Conservation (phyloP, 306 rosid genomes). For the Begonia loranthoides region DNA sequence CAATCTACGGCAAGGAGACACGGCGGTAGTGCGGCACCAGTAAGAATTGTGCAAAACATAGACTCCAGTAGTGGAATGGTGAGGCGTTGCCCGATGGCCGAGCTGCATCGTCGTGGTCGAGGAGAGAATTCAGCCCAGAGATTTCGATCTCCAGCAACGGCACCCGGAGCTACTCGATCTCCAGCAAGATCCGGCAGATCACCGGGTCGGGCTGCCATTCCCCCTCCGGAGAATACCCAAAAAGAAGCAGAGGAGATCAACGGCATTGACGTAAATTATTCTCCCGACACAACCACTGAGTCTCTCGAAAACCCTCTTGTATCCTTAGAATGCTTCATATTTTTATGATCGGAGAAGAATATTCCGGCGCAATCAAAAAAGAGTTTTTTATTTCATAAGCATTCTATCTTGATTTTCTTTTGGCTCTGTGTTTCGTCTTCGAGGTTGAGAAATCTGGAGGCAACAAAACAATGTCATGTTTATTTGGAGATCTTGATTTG, state of each 20-base stretch:
- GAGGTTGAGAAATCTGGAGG: too few relatives aligned
- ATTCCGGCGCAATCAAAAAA: neutral
- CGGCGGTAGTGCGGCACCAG: constrained; percentile 25
- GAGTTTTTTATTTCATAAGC: too few relatives aligned
- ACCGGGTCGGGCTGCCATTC: constrained; percentile 26
- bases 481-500: too few relatives aligned
- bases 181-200: constrained; percentile 33
- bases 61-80: constrained; percentile 25
- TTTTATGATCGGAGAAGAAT: constrained; percentile 22
- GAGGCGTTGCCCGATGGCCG: constrained; percentile 21
- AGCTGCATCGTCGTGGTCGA: constrained; percentile 23
- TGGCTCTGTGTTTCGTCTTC: too few relatives aligned
- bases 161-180: constrained; percentile 24
- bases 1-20: constrained; percentile 32
- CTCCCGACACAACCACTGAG: constrained; percentile 18
- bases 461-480: too few relatives aligned
- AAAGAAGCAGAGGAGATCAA: constrained; percentile 21
- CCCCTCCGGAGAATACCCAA: constrained; percentile 16
- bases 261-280: constrained; percentile 21
- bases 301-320: constrained; percentile 80
- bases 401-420: too few relatives aligned
- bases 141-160: constrained; percentile 53
- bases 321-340: constrained; percentile 88
- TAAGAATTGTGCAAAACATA: constrained; percentile 29
- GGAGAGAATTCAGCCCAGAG: constrained; percentile 43